Percentiles rank a stretch among this genome's conserved stretches.
These are phyloP conservation scores for Raphanus sativus DNA, from an alignment of 345 rosid species.

Conservation along the genomic window DNA sequence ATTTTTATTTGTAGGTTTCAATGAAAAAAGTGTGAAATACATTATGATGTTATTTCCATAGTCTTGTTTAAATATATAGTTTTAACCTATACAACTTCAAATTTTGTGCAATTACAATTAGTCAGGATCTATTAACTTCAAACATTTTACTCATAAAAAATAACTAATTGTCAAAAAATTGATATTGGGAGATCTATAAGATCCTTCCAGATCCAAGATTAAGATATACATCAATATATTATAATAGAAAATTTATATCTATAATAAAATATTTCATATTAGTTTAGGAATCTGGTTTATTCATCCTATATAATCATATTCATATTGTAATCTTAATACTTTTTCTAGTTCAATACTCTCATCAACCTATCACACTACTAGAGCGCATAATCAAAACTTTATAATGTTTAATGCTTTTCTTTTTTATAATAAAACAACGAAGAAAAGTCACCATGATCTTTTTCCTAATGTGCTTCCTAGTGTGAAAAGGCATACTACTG, in stretches of 20 bases:
- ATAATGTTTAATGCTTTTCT: too few relatives aligned
- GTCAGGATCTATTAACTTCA: neutral
- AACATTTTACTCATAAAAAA: neutral
- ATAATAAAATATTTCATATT: too few relatives aligned
- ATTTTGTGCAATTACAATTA: neutral
- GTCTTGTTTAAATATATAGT: neutral
- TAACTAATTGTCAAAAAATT: too few relatives aligned
- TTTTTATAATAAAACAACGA: too few relatives aligned
- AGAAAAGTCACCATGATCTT: too few relatives aligned
- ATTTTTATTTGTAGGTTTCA: constrained; percentile 19
- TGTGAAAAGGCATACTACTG: too few relatives aligned
- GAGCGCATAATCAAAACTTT: too few relatives aligned
- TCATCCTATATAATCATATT: neutral
- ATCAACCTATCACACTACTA: neutral
- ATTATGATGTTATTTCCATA: neutral
- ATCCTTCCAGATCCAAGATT: neutral
- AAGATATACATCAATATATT: neutral
- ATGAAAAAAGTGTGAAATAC: constrained; percentile 9
- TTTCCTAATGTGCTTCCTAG: too few relatives aligned
- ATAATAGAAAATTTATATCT: neutral
- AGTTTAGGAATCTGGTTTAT: neutral
- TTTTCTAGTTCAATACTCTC: neutral
- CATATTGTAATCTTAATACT: neutral
- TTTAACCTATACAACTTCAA: neutral
- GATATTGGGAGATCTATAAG: neutral